Base-by-base conservation (phyloP, 1,284 basidiomycete genomes). In the Fomitiporia mediterranea region DNA sequence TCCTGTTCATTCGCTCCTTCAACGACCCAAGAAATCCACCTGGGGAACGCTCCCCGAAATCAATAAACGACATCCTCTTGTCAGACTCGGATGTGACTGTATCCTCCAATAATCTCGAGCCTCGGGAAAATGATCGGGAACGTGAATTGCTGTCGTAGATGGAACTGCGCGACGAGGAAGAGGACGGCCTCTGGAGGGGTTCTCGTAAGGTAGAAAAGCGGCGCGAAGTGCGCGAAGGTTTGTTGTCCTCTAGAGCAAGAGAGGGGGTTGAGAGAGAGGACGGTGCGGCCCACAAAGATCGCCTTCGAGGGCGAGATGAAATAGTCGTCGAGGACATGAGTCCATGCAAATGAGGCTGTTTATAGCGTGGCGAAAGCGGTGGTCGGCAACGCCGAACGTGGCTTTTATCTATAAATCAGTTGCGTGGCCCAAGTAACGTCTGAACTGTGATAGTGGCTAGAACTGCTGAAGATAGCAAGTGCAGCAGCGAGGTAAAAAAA, bases 1-100 rank as follows among this genome's bases (percentile, higher is more conserved):
- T 59, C 30, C 52, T 59, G 19, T 34, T 25, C 42, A 59, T 28
- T 11, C 57, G 46, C n/a, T 49, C 57, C 34, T 51, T 59, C 40
- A 59, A 32, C 23, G 57, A 55, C 0, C 57, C 53, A 15, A 59
- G 15, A 1, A 59, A 34, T 6, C 43, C 35, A 38, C 34, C 39
- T 17, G 48, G 25, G 2, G 47, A 40, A 27, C 50, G 21, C 23
- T 51, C 52, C 11, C 48, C 40, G 30, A 56, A 44, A 40, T 56
- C 55, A 34, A 56, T 56, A 34, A 56, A 56, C 17, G 55, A 56
- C 19, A 48, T 51, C n/a, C 55, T 38, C 9, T 58, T 50, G 5
- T 51, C 49, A 13, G 51, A 28, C 15, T 44, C 17, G 9, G 23
- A 27, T 28, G 28, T 13, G 30, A 30, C 38, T 17, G 49, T 19